Evolutionary conservation across 306 rosid species (phyloP).

Genomic region (Medicago arabica): DNA sequence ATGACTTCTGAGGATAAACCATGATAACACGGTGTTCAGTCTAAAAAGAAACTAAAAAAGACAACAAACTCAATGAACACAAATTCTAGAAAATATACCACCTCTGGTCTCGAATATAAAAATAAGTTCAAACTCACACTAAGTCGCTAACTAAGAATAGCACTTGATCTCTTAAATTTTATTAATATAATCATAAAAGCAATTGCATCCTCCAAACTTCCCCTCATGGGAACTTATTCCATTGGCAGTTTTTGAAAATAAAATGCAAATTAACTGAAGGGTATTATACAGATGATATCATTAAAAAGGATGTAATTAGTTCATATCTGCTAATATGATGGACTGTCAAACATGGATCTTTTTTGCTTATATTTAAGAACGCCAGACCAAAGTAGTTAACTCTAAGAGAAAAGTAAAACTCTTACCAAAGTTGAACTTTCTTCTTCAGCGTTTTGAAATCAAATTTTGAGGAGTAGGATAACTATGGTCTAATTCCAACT

Average conservation of each 20-base stretch:
- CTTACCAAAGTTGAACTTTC: conserved; percentile 16
- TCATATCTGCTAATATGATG: not conserved
- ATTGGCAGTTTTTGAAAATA: not conserved
- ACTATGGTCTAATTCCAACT: conserved; percentile 30
- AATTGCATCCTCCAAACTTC: not conserved
- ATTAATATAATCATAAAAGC: not conserved
- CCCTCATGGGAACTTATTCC: not conserved
- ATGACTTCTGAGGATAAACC: conserved; percentile 13
- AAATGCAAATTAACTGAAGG: not conserved
- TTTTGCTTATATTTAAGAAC: not conserved
- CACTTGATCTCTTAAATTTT: not conserved
- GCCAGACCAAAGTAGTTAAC: not conserved
- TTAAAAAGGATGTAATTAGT: not conserved
- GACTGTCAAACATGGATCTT: not conserved
- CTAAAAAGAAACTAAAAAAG: conserved; percentile 13
- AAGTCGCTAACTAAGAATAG: not conserved
- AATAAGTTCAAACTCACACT: not conserved
- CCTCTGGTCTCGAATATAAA: not conserved
- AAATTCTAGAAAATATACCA: conserved; percentile 20
- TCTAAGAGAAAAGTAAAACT: not conserved
- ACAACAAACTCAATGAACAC: not conserved
- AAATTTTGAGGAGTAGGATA: conserved; percentile 7
- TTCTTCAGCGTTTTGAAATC: conserved; percentile 31
- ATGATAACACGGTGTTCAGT: conserved; percentile 7
- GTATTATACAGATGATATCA: not conserved